Evolutionary conservation across 2,329 filamentous ascomycete genomes (phyloP), one percentile per base, ranked within the genome.

Genomic region (Hypoxylon rubiginosum): DNA sequence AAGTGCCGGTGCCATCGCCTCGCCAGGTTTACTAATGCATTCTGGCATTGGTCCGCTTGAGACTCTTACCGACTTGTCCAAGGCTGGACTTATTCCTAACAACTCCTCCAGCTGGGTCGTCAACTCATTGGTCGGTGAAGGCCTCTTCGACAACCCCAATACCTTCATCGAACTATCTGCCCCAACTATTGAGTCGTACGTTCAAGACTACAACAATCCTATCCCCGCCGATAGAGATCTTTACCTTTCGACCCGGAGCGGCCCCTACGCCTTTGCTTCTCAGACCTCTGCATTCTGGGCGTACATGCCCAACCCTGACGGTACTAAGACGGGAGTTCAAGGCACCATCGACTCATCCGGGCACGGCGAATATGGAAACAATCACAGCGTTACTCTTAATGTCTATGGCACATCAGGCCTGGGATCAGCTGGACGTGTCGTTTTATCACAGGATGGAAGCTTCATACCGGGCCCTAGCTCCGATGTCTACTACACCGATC

Each of bases 371-470:
- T 83, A 74, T 69, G 80, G 63, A 1, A 70, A 73, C 34, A 78
- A 79, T 55, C 78, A 83, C 62, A 85, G 83, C 64, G 83, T 88
- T 55, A 87, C 85, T 0, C 78, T 88, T 19, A 88, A 88, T 72
- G 75, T 88, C 4, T 88, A 88, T 75, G 85, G 85, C 8, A 88
- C 85, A 0, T 86, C 84, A 0, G 85, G 85, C 0, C 77, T 87
- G 21, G 79, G 80, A 5, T 87, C 85, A 2, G 74, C 79, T 0
- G 84, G 85, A 1, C 77, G 78, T 4, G 84, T 86, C 3, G 71
- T 79, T 6, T 78, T 86, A 0, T 72, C 76, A 2, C 53, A 69
- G 13, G 82, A 84, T 51, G 73, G 75, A 0, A 80, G 80, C 0
- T 83, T 82, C 66, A 74, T 80, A 4, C 81, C 84, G 0, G 78